Base-by-base conservation (phyloP, 768 basidiomycete species). In the Hebeloma cylindrosporum region DNA sequence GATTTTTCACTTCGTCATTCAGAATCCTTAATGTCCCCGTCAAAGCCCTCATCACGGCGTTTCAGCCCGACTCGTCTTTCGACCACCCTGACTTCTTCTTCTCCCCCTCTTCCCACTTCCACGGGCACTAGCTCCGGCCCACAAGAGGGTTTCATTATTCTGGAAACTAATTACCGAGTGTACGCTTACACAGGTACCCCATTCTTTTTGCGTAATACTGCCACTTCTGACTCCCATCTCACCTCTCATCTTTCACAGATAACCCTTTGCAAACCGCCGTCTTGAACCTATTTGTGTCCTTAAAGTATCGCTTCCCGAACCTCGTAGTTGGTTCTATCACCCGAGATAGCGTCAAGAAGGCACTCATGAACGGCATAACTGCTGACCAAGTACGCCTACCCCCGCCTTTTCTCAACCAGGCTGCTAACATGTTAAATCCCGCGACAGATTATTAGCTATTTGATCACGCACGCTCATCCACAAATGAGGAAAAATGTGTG, bases 131-230 rank as follows among this genome's bases (percentile, higher is more conserved):
- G 74, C 36, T 78, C 78, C 33, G 76, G 78, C 23, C 74, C 83
- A 53, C 67, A 74, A 59, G 82, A 95, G 63, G 92, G 94, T 10
- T 98, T 96, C 71, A 86, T 98, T 55, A 83, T 98, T 54, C 76
- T 99, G 31, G 96, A 99, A 71, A 98, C 96, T 14, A 98, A 99
- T 70, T 98, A 97, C 71, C 87, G 93, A 54, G 70, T 99, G 51
- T 99, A 98, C 63, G 96, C 96, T 4, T 99, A 99, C 66, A 99
- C 96, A 26, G 87, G 93, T 93, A 64, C 40, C n/a, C n/a, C n/a
- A n/a, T 41, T 43, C 37, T 26, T 31, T 58, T 59, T 45, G 44
- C 53, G 48, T 62, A 46, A 57, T 54, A 27, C 45, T 44, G 45
- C 64, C 48, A 47, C n/a, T 43, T 45, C 38, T 48, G 41, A 31